Conservation (phyloP, 2,329 filamentous ascomycete genomes). For the Dichotomopilus funicola region DNA sequence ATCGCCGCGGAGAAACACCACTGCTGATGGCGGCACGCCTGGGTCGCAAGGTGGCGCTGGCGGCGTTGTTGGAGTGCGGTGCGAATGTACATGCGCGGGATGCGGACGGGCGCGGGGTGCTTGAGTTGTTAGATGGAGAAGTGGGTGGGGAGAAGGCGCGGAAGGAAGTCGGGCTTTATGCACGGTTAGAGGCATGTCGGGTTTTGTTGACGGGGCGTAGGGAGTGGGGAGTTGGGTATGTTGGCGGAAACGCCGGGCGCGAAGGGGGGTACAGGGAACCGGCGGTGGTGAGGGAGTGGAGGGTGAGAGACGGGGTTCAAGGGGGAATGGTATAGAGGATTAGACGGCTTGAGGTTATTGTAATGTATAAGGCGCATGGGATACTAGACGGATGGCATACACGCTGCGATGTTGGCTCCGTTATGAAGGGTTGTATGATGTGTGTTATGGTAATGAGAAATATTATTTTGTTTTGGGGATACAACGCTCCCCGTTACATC, state of each 20-base stretch:
- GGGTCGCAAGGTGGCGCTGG: slow-evolving; percentile 47
- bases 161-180: slow-evolving; percentile 27
- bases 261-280: not conserved
- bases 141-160: slow-evolving; percentile 7
- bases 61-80: slow-evolving; percentile 39
- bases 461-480: too few relatives aligned
- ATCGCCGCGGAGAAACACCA: slow-evolving; percentile 48
- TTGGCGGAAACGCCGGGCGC: not conserved
- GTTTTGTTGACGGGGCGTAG: slow-evolving; percentile 28
- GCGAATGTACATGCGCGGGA: slow-evolving; percentile 45
- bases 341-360: not conserved
- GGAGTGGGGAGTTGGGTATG: slow-evolving; percentile 24
- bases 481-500: too few relatives aligned
- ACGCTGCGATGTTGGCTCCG: too few relatives aligned
- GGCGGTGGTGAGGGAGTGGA: slow-evolving; percentile 10
- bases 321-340: not conserved
- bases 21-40: slow-evolving; percentile 48
- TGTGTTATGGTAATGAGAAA: too few relatives aligned
- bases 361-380: not conserved
- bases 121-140: slow-evolving; percentile 39
- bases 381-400: too few relatives aligned
- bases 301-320: not conserved
- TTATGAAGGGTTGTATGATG: too few relatives aligned
- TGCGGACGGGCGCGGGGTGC: slow-evolving; percentile 36
- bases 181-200: slow-evolving; percentile 29